phyloP scores from a whole-genome alignment of 2,329 filamentous ascomycete genomes.

The Aureobasidium namibiae region DNA sequence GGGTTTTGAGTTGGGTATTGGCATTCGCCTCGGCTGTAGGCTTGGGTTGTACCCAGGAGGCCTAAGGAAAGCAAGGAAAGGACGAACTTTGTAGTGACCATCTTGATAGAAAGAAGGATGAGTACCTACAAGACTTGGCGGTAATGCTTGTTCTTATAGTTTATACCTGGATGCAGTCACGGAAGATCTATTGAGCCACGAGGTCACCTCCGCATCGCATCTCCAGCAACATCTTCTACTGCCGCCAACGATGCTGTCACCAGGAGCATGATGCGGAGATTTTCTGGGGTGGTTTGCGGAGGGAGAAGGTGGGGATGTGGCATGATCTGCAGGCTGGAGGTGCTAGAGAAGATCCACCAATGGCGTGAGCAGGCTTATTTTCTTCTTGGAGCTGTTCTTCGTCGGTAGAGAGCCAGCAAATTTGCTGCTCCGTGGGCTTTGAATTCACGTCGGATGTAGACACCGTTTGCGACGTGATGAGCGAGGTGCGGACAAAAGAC shows the following conservation, averaged over 20 bases:
- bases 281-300: constrained; percentile 2
- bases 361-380: neutral
- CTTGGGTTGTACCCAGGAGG: neutral
- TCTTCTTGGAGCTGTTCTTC: no score
- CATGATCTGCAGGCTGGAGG: neutral
- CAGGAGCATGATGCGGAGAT: neutral
- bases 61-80: constrained; percentile 3
- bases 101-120: neutral
- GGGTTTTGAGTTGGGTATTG: constrained; percentile 30
- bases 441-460: no score
- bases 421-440: no score
- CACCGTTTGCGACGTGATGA: no score
- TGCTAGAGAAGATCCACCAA: constrained; percentile 14
- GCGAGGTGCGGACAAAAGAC: no score
- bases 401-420: no score
- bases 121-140: constrained; percentile 1
- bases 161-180: neutral
- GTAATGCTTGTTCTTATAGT: constrained; percentile 7
- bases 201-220: constrained; percentile 5
- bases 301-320: constrained; percentile 5
- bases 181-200: neutral
- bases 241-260: neutral
- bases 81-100: neutral
- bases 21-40: constrained; percentile 21
- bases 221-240: no score